Evolutionary conservation across 352 stramenopile genomes (phyloP).

Genomic region (Phytophthora citrophthora): DNA sequence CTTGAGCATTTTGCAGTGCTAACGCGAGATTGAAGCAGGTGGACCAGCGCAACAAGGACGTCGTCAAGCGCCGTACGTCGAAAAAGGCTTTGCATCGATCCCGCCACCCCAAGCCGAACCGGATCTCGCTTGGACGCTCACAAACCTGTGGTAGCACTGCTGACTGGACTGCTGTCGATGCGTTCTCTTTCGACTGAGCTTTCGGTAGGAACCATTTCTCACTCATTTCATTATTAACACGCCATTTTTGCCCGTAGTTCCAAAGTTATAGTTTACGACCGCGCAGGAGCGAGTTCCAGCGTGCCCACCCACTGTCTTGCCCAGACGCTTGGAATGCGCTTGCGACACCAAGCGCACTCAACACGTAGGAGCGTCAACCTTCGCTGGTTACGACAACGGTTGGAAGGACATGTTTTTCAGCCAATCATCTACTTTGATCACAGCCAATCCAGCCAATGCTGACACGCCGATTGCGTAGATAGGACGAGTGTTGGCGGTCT

Average conservation of each 20-base stretch:
- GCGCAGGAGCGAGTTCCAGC: slow-evolving; percentile 1
- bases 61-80: slow-evolving; percentile 22
- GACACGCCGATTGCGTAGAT: slow-evolving; percentile 12
- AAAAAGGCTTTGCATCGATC: slow-evolving; percentile 23
- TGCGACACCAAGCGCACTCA: slow-evolving; percentile 20
- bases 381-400: slow-evolving; percentile 4
- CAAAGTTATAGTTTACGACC: not conserved
- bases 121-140: slow-evolving; percentile 24
- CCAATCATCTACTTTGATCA: slow-evolving; percentile 16
- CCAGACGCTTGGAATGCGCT: not conserved
- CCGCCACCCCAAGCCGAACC: slow-evolving; percentile 23
- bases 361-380: slow-evolving; percentile 3
- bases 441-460: slow-evolving; percentile 19
- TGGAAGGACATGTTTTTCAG: not conserved
- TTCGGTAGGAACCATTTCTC: not conserved
- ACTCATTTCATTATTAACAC: slow-evolving; percentile 13
- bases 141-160: slow-evolving; percentile 17
- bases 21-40: slow-evolving; percentile 15
- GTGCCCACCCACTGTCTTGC: not conserved
- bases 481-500: slow-evolving; percentile 10
- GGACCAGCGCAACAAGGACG: slow-evolving; percentile 12
- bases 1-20: not conserved
- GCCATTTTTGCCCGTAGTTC: slow-evolving; percentile 5
- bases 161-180: slow-evolving; percentile 47
- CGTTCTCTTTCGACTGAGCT: slow-evolving; percentile 52